Evolutionary conservation across 345 rosid species (phyloP).

Genomic region (Eucalyptus virginea): DNA sequence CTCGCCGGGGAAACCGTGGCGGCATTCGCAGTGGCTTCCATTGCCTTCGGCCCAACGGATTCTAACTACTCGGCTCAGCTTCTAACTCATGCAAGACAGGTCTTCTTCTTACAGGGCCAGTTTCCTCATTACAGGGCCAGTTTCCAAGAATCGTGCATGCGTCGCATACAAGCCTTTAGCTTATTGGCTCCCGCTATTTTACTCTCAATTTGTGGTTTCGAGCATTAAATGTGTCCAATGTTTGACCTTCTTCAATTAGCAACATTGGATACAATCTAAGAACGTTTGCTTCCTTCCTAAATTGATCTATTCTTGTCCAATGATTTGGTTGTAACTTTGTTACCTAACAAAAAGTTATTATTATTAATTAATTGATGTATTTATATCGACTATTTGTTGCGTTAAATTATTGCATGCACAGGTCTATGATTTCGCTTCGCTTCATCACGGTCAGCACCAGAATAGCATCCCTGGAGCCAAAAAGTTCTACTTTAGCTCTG

Average conservation of each 20-base stretch:
- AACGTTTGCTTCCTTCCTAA: neutral
- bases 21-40: conserved; percentile 52
- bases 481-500: conserved; percentile 33
- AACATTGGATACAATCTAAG: neutral
- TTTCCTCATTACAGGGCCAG: neutral
- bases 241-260: neutral
- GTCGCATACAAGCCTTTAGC: neutral
- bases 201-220: neutral
- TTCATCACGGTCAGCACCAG: conserved; percentile 10
- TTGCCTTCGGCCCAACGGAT: conserved; percentile 21
- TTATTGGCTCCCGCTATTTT: neutral
- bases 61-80: conserved; percentile 25
- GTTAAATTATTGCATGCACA: neutral
- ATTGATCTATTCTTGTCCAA: neutral
- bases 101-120: neutral
- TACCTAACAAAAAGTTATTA: neutral
- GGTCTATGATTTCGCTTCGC: conserved; percentile 25
- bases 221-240: neutral
- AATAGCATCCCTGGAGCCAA: conserved; percentile 12
- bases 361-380: neutral
- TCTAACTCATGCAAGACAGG: conserved; percentile 29
- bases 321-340: neutral
- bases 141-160: neutral
- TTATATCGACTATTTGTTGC: neutral
- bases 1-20: conserved; percentile 54